Evolutionary conservation across 139 green algal genomes (phyloP).

Genomic region (Coelastrella sp.): DNA sequence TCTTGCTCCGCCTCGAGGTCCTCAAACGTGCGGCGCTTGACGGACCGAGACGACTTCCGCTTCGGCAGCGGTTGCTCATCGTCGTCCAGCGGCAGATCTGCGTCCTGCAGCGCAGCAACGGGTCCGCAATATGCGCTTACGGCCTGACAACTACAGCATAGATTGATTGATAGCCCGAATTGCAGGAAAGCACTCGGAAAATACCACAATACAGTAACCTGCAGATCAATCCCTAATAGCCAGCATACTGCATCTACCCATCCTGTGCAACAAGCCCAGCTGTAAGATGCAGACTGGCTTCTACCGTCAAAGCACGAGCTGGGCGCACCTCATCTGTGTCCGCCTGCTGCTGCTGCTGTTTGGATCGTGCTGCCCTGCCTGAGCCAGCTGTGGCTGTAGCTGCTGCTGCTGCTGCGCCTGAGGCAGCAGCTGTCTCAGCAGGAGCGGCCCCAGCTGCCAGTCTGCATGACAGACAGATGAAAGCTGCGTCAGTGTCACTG

Average conservation of each 20-base stretch:
- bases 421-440: neutral
- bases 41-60: constrained; percentile 6
- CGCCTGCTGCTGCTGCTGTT: neutral
- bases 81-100: neutral
- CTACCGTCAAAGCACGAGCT: neutral
- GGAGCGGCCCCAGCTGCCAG: no score
- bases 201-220: no score
- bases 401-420: neutral
- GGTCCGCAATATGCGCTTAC: neutral
- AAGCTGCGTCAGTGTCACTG: no score
- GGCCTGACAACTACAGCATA: neutral
- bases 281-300: neutral
- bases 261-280: no score
- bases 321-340: neutral
- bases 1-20: neutral
- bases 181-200: no score
- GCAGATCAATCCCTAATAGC: no score
- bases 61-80: neutral
- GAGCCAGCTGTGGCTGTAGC: neutral
- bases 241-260: no score
- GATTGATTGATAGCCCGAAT: no score
- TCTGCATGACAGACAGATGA: no score
- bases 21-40: constrained; percentile 14
- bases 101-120: neutral
- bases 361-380: neutral